These are phyloP conservation scores for Sporothrix humicola DNA, from an alignment of 2,329 filamentous ascomycete genomes.

Conservation along the genomic window DNA sequence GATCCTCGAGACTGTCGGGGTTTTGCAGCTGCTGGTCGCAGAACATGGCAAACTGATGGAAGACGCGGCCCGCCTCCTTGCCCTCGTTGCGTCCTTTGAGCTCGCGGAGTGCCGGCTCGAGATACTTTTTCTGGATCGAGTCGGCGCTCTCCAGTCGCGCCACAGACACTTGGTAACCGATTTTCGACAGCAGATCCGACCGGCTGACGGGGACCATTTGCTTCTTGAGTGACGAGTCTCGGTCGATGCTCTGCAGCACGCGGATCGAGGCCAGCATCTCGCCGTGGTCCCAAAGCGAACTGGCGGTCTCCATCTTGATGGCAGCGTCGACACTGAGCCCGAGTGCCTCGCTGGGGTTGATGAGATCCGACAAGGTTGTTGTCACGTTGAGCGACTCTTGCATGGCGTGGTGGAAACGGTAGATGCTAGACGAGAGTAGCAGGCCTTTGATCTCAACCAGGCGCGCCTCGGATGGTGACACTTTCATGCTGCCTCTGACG, in stretches of 20 bases:
- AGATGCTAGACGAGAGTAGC: slow-evolving; percentile 74
- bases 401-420: slow-evolving; percentile 77
- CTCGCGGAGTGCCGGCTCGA: slow-evolving; percentile 82
- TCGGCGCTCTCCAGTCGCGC: slow-evolving; percentile 91
- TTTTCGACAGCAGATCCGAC: slow-evolving; percentile 81
- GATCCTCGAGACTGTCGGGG: slow-evolving; percentile 81
- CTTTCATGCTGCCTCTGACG: slow-evolving; percentile 64
- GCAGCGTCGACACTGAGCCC: slow-evolving; percentile 78
- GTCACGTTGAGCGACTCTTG: slow-evolving; percentile 88
- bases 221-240: slow-evolving; percentile 64
- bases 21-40: slow-evolving; percentile 94
- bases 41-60: slow-evolving; percentile 92
- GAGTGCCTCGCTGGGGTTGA: slow-evolving; percentile 70
- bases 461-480: slow-evolving; percentile 68
- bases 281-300: slow-evolving; percentile 91
- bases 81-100: slow-evolving; percentile 71
- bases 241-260: slow-evolving; percentile 78
- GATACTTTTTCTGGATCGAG: slow-evolving; percentile 83
- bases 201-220: slow-evolving; percentile 75
- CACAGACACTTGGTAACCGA: slow-evolving; percentile 86
- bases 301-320: slow-evolving; percentile 81
- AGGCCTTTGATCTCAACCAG: slow-evolving; percentile 78
- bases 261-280: slow-evolving; percentile 88
- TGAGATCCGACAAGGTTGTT: slow-evolving; percentile 79
- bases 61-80: slow-evolving; percentile 82